Conservation (phyloP, 805 yeast species). For the Candida sithepensis region DNA sequence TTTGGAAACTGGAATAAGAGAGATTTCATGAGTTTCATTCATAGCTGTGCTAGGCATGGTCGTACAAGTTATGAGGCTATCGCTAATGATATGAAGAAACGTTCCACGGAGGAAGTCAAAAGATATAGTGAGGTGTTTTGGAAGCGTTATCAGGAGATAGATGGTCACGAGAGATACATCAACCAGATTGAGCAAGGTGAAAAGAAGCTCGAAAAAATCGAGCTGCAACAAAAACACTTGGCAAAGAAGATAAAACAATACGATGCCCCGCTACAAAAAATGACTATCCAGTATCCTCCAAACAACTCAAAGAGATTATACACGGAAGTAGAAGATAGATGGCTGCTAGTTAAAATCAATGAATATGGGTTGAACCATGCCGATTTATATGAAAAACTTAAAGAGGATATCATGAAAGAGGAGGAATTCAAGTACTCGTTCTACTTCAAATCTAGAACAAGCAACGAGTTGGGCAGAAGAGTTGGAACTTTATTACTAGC, state of each 20-base stretch:
- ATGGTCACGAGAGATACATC: constrained; percentile 68
- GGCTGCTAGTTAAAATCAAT: constrained; percentile 55
- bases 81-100: constrained; percentile 52
- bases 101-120: constrained; percentile 56
- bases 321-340: constrained; percentile 67
- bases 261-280: constrained; percentile 58
- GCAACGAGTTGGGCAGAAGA: constrained; percentile 70
- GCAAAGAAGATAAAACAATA: constrained; percentile 49
- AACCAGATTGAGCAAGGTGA: constrained; percentile 73
- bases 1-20: constrained; percentile 70
- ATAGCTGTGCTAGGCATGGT: constrained; percentile 66
- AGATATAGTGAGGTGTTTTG: constrained; percentile 61
- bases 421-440: constrained; percentile 69
- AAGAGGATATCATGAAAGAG: constrained; percentile 56
- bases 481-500: constrained; percentile 65
- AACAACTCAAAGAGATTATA: constrained; percentile 75
- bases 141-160: constrained; percentile 55
- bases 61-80: constrained; percentile 48
- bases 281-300: constrained; percentile 73
- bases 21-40: constrained; percentile 70
- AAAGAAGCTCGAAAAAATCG: constrained; percentile 54
- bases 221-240: constrained; percentile 53
- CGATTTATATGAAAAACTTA: constrained; percentile 58
- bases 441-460: constrained; percentile 66
- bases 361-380: constrained; percentile 63